Evolutionary conservation across 306 rosid species (phyloP).

Genomic region (Cyclanthera cordifolia): DNA sequence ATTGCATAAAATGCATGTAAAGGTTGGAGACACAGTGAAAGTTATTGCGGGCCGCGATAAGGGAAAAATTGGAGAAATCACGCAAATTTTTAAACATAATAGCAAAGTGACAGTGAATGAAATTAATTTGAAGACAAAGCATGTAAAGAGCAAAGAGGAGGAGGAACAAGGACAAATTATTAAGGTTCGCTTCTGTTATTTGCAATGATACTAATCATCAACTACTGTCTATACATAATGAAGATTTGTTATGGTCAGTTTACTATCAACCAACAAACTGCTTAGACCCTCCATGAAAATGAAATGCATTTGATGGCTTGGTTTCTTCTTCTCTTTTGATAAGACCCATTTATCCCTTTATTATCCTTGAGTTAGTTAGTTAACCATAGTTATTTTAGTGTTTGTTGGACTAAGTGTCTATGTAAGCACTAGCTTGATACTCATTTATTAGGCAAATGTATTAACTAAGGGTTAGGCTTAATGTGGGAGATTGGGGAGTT

Average conservation of each 20-base stretch:
- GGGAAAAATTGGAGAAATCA: constrained; percentile 77
- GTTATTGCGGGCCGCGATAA: constrained; percentile 80
- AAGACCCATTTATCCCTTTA: no score
- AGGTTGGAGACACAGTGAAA: constrained; percentile 80
- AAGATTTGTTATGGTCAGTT: background rate
- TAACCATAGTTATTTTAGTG: no score
- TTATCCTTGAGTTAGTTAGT: no score
- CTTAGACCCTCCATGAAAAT: background rate
- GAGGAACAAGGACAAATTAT: constrained; percentile 81
- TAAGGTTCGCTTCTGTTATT: constrained; percentile 43
- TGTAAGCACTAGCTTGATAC: no score
- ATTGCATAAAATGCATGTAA: constrained; percentile 84
- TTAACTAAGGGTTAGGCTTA: no score
- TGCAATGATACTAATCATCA: background rate
- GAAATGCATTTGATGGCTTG: background rate
- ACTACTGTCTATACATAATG: background rate
- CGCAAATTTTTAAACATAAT: constrained; percentile 59
- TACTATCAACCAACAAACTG: background rate
- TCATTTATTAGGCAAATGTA: no score
- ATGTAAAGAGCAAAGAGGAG: constrained; percentile 71
- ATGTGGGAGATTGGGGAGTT: no score
- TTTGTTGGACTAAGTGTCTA: no score
- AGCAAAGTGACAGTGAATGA: constrained; percentile 61
- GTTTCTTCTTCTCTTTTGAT: background rate
- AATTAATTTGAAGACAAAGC: constrained; percentile 79